Evolutionary conservation across 2,329 filamentous ascomycete species (phyloP), one percentile per base, ranked within the genome.

Genomic region (Neopestalotiopsis sp.): DNA sequence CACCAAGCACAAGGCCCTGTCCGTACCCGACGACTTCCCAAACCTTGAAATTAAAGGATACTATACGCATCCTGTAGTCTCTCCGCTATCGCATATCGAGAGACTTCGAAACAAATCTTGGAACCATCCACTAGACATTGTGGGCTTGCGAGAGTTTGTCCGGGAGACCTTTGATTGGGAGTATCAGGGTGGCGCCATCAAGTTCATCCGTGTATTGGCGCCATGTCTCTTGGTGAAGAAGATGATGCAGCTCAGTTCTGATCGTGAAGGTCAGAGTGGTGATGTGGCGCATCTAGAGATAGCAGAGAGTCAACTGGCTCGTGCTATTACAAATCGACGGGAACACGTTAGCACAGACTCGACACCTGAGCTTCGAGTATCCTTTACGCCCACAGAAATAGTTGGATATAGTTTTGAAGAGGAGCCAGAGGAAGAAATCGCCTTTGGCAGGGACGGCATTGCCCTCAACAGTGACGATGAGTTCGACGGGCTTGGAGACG

Each of bases 11-110:
- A 92, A 89, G 71, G 88, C 89, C 1, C 81, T 98, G 61, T 83
- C 81, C 4, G 92, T 99, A 40, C 95, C 95, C 0, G 90, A 93
- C 0, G 85, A 87, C 45, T 99, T 98, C 72, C 96, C 96, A 0
- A 91, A 93, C 71, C 81, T 88, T 61, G 92, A 94, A 57, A 89
- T 97, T 7, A 82, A 98, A 24, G 87, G 92, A 12, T 97, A 94
- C 76, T 99, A 99, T 74, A 95, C 93, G 0, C 91, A 95, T 75
- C 96, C 96, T 0, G 90, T 92, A 1, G 92, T 98, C 3, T 98
- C 95, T 0, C 84, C 85, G 0, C 73, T 84, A 5, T 79, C 87
- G 9, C 84, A 87, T 32, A 75, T 95, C 65, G 80, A 87, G 3
- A 84, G 82, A 57, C 74, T 95, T 24, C 77, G 78, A 2, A 82